A percentile compares a stretch with the other conserved stretches of the same genome.
These are phyloP conservation scores for Colletotrichum sp. DNA, from an alignment of 2,329 filamentous ascomycete species.

Conservation along the genomic window DNA sequence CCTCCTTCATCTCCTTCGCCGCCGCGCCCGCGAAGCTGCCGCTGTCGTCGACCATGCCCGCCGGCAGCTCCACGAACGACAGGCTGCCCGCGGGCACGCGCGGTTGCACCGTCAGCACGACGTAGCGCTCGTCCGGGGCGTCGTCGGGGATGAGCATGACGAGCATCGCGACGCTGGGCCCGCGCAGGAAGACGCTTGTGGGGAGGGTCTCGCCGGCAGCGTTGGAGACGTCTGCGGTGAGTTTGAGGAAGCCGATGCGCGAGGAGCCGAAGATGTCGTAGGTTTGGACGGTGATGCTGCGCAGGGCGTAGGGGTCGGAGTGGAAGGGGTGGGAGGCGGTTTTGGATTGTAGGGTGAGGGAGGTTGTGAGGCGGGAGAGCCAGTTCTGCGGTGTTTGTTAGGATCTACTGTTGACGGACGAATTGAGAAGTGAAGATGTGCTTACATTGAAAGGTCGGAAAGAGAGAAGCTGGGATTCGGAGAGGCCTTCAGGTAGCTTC, in stretches of 20 bases:
- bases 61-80: slow-evolving; percentile 60
- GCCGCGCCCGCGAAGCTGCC: slow-evolving; percentile 61
- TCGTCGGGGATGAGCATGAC: slow-evolving; percentile 61
- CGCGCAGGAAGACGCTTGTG: slow-evolving; percentile 60
- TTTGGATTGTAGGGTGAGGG: slow-evolving; percentile 48
- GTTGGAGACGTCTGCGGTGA: slow-evolving; percentile 54
- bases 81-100: slow-evolving; percentile 60
- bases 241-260: slow-evolving; percentile 62
- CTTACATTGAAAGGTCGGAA: slow-evolving; percentile 57
- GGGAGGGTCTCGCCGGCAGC: slow-evolving; percentile 52
- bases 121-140: slow-evolving; percentile 53
- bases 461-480: slow-evolving; percentile 45
- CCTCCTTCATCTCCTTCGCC: slow-evolving; percentile 65
- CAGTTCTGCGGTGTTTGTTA: slow-evolving; percentile 43
- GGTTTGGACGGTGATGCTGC: slow-evolving; percentile 55
- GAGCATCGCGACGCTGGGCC: slow-evolving; percentile 65
- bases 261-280: slow-evolving; percentile 53
- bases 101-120: slow-evolving; percentile 63
- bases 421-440: rapidly evolving
- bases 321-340: slow-evolving; percentile 55
- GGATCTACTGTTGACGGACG: neutral
- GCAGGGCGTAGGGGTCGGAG: slow-evolving; percentile 55
- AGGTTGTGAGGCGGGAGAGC: slow-evolving; percentile 50
- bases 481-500: slow-evolving; percentile 46
- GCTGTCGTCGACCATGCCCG: slow-evolving; percentile 60